phyloP scores from a whole-genome alignment of 2,329 filamentous ascomycete genomes.

The Epichloe scottii region DNA sequence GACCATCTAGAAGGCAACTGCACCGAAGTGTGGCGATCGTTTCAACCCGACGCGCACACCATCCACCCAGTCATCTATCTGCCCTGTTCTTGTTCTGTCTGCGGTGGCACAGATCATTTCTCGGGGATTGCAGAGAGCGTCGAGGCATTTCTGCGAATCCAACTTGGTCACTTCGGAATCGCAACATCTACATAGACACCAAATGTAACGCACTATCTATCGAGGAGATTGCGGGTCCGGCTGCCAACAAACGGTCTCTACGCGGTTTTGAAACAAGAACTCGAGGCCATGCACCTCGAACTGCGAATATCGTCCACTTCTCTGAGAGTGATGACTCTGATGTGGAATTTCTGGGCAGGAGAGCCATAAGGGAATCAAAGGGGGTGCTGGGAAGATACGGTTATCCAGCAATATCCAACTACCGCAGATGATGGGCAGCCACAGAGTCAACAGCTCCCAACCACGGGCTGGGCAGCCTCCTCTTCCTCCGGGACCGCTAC shows the following conservation, averaged over 20 bases:
- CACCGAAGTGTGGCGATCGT: slow-evolving; percentile 47
- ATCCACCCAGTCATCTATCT: slow-evolving; percentile 37
- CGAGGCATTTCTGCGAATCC: slow-evolving; percentile 18
- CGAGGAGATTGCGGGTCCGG: slow-evolving; percentile 16
- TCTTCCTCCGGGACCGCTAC: slow-evolving; percentile 26
- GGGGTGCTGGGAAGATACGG: slow-evolving; percentile 22
- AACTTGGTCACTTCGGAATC: slow-evolving; percentile 41
- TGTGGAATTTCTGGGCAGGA: slow-evolving; percentile 28
- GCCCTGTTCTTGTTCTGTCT: slow-evolving; percentile 41
- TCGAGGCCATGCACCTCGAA: slow-evolving; percentile 21
- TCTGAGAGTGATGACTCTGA: slow-evolving; percentile 37
- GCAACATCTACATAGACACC: slow-evolving; percentile 36
- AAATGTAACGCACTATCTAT: slow-evolving; percentile 28
- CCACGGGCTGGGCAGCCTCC: slow-evolving; percentile 19
- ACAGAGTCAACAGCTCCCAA: slow-evolving; percentile 9
- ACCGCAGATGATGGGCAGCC: slow-evolving; percentile 13
- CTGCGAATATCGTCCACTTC: slow-evolving; percentile 27
- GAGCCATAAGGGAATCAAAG: slow-evolving; percentile 17
- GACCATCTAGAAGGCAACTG: slow-evolving; percentile 50
- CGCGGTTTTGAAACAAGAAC: slow-evolving; percentile 20
- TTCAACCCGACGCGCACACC: slow-evolving; percentile 25
- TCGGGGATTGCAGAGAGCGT: slow-evolving; percentile 36
- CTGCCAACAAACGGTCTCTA: slow-evolving; percentile 11
- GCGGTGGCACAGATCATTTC: slow-evolving; percentile 42
- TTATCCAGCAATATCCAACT: slow-evolving; percentile 29